Evolutionary conservation across 176 grass and related monocot species (phyloP), one percentile per base, ranked within the genome.

Genomic region (Oryza meyeriana): DNA sequence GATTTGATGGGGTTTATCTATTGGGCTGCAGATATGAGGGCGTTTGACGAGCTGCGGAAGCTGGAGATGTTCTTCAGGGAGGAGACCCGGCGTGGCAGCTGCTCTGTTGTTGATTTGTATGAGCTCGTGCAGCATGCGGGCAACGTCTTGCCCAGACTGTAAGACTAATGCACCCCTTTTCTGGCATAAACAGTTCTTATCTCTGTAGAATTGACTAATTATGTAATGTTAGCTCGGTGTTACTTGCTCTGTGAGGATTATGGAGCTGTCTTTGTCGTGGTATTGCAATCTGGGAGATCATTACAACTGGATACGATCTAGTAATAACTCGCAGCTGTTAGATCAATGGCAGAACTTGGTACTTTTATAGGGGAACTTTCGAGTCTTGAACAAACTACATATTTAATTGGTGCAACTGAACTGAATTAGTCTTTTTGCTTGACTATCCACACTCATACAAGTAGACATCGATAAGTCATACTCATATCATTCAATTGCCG

Each of bases 21-120:
- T 32, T 64, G 31, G 33, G 6, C 18, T 66, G 36, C 78, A 98
- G 96, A 95, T 71, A 98, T 98, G 96, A 90, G 96, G 89, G 90
- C 95, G 66, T 98, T 95, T 44, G 95, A 98, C 77, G 95, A 98
- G 82, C 63, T 98, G 85, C 79, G 93, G 87, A 98, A 93, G 82
- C 84, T 98, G 81, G 95, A 98, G 88, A 98, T 95, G 95, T 98
- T 98, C 95, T 98, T 98, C 87, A 86, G 88, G 80, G 92, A 98
- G 86, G 92, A 98, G 86, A 93, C 90, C 28, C 81, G 73, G 18
- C 82, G 92, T 10, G 95, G 95, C 5, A 91, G 76, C 79, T 95
- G 91, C 87, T 98, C 95, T 2, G 84, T 98, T 29, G 88, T 98
- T 29, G 92, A 94, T 64, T 82, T 98, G 20, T 98, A 95, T 12